phyloP scores from a whole-genome alignment of 345 rosid genomes.

The Combretum micranthum region DNA sequence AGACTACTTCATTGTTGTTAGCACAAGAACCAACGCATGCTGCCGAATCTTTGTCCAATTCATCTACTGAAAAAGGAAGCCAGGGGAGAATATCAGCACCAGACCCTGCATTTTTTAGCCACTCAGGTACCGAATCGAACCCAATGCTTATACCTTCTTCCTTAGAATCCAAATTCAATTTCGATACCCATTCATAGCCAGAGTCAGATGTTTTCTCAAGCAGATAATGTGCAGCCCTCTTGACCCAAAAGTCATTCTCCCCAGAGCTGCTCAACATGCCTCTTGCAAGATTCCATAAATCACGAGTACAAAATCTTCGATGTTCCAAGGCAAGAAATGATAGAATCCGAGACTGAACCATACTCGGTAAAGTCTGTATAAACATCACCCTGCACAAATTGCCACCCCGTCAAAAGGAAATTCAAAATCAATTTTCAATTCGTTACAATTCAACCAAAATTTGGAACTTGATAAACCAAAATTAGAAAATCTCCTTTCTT shows the following conservation, averaged over 20 bases:
- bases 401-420: background rate
- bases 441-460: background rate
- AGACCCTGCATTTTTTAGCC: constrained; percentile 32
- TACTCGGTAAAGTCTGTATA: constrained; percentile 57
- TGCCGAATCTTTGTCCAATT: constrained; percentile 17
- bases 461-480: background rate
- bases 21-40: constrained; percentile 16
- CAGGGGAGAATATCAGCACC: constrained; percentile 41
- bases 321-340: constrained; percentile 51
- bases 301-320: constrained; percentile 38
- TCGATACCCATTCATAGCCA: constrained; percentile 28
- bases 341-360: constrained; percentile 57
- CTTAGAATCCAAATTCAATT: constrained; percentile 32
- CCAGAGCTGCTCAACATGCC: constrained; percentile 25
- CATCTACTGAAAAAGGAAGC: constrained; percentile 48
- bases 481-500: background rate
- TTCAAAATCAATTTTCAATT: too few species aligned
- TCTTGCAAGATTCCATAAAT: constrained; percentile 42
- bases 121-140: constrained; percentile 47
- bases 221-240: constrained; percentile 58
- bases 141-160: constrained; percentile 25
- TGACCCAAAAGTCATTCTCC: constrained; percentile 54
- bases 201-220: constrained; percentile 45
- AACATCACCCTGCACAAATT: constrained; percentile 42
- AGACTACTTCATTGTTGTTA: constrained; percentile 15